Evolutionary conservation across 768 basidiomycete species (phyloP).

Genomic region (Agaricus blazei): DNA sequence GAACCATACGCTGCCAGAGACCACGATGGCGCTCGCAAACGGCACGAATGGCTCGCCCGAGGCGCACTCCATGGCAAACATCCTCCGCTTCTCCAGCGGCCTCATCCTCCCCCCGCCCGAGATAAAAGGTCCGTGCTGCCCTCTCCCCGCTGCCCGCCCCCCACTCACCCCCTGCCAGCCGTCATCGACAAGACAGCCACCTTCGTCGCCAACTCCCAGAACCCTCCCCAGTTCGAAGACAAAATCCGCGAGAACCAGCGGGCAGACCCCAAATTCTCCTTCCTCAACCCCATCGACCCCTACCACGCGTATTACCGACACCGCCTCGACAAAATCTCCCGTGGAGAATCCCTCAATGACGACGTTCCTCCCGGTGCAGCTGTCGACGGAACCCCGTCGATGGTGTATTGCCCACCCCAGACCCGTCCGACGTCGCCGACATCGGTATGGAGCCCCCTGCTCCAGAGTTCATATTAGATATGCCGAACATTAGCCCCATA

Average conservation of each 20-base stretch:
- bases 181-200: constrained; percentile 94
- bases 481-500: constrained; percentile 82
- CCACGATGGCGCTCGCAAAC: constrained; percentile 12
- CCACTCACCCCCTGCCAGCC: constrained; percentile 35
- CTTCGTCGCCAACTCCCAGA: constrained; percentile 90
- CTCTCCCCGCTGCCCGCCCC: constrained; percentile 6
- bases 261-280: constrained; percentile 96
- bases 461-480: constrained; percentile 78
- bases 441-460: constrained; percentile 72
- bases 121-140: constrained; percentile 67
- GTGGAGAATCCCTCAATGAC: constrained; percentile 63
- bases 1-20: not conserved
- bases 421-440: constrained; percentile 48
- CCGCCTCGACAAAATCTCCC: constrained; percentile 77
- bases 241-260: constrained; percentile 97
- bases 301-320: constrained; percentile 98
- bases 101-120: constrained; percentile 96
- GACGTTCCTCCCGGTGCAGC: constrained; percentile 32
- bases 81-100: constrained; percentile 66
- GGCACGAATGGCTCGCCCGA: constrained; percentile 33
- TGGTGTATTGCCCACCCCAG: constrained; percentile 35
- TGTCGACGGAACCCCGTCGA: not conserved
- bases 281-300: constrained; percentile 94
- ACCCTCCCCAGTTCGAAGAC: constrained; percentile 91
- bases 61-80: constrained; percentile 26